These are phyloP conservation scores for Odontarrhena argentea DNA, from an alignment of 345 rosid genomes.

Conservation along the genomic window DNA sequence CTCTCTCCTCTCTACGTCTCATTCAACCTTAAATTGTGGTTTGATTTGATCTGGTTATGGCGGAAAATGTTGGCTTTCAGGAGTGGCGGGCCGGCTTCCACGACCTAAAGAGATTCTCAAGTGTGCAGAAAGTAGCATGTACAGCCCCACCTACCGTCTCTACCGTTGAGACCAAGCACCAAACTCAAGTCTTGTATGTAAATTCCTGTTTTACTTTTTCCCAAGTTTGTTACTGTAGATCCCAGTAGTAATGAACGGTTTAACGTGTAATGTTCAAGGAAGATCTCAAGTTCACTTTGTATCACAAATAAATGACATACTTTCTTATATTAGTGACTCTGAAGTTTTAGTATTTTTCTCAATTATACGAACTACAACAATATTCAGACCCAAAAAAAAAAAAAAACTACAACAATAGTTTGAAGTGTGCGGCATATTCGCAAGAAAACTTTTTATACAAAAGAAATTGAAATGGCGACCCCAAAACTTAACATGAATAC, in stretches of 20 bases:
- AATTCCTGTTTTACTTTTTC: not conserved
- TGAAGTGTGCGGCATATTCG: too few species aligned
- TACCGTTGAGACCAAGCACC: constrained; percentile 53
- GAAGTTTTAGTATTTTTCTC: too few species aligned
- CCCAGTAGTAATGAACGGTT: constrained; percentile 3
- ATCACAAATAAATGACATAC: too few species aligned
- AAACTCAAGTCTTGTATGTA: constrained; percentile 14
- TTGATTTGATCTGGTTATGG: not conserved
- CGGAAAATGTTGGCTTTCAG: constrained; percentile 38
- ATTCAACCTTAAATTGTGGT: not conserved
- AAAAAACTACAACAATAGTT: too few species aligned
- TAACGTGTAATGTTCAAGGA: not conserved
- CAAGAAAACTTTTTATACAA: too few species aligned
- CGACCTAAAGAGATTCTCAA: constrained; percentile 73
- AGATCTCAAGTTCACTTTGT: not conserved
- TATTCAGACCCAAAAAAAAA: too few species aligned
- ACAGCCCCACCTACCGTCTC: constrained; percentile 73
- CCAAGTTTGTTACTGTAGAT: constrained; percentile 15
- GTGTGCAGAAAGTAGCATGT: constrained; percentile 91
- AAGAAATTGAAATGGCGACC: too few species aligned
- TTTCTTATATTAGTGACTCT: too few species aligned
- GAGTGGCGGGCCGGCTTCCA: constrained; percentile 86
- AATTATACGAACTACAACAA: too few species aligned
- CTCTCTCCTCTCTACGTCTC: not conserved
- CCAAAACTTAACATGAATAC: too few species aligned